phyloP scores from a whole-genome alignment of 108 stramenopile genomes.

The Nitzschia sp. region DNA sequence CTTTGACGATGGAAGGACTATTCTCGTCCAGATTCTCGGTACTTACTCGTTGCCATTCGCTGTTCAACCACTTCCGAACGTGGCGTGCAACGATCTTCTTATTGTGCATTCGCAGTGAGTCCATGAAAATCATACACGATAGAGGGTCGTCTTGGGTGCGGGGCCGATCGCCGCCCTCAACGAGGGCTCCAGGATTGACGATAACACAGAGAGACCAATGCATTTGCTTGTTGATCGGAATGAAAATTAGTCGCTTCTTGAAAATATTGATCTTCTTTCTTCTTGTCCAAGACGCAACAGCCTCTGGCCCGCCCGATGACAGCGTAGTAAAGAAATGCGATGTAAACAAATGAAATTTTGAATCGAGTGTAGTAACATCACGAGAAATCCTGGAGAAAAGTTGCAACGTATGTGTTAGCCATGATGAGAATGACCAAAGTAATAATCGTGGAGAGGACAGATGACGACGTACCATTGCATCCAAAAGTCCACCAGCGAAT shows the following conservation, averaged over 20 bases:
- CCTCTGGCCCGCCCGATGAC: slow-evolving; percentile 50
- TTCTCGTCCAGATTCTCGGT: too few relatives aligned
- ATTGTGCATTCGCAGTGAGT: slow-evolving; percentile 76
- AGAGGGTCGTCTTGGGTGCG: slow-evolving; percentile 18
- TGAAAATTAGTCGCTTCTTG: slow-evolving; percentile 82
- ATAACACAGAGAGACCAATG: slow-evolving; percentile 97
- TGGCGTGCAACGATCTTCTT: slow-evolving; percentile 43
- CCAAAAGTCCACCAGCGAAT: slow-evolving; percentile 88
- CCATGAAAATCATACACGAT: slow-evolving; percentile 76
- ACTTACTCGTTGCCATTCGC: slow-evolving; percentile 67
- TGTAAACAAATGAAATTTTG: slow-evolving; percentile 74
- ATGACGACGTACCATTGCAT: slow-evolving; percentile 84
- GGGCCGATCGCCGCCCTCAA: slow-evolving; percentile 2
- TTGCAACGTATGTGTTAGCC: too few relatives aligned
- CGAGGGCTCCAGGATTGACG: slow-evolving; percentile 83
- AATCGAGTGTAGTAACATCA: slow-evolving; percentile 36
- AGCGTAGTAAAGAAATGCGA: slow-evolving; percentile 87
- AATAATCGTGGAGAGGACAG: too few relatives aligned
- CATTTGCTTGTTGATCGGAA: slow-evolving; percentile 91
- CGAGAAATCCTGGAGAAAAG: slow-evolving; percentile 38
- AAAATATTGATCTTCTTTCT: slow-evolving; percentile 88
- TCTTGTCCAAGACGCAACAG: slow-evolving; percentile 78
- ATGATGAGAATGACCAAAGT: too few relatives aligned
- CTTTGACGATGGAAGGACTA: too few relatives aligned
- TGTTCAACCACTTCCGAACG: slow-evolving; percentile 72